Evolutionary conservation across 2,329 filamentous ascomycete species (phyloP).

Genomic region (Neofusicoccum ribis): DNA sequence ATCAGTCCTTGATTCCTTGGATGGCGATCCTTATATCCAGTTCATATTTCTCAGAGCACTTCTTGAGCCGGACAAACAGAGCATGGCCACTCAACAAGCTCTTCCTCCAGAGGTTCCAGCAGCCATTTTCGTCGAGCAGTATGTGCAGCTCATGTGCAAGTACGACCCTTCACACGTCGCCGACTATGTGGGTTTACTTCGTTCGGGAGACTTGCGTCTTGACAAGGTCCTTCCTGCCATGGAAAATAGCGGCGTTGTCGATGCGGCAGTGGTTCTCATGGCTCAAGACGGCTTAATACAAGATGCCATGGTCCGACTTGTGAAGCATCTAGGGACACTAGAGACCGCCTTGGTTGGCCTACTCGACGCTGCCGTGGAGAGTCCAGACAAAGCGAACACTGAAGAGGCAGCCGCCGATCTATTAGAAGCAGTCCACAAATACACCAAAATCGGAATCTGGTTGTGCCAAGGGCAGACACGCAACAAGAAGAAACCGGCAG

Average conservation of each 20-base stretch:
- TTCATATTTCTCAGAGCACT: slow-evolving; percentile 76
- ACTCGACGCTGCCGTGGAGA: slow-evolving; percentile 60
- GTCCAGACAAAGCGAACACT: slow-evolving; percentile 57
- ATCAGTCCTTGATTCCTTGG: slow-evolving; percentile 63
- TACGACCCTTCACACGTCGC: slow-evolving; percentile 82
- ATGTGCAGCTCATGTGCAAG: slow-evolving; percentile 87
- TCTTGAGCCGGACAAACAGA: slow-evolving; percentile 61
- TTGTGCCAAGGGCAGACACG: slow-evolving; percentile 85
- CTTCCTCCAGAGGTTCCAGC: slow-evolving; percentile 25
- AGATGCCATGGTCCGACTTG: slow-evolving; percentile 80
- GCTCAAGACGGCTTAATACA: slow-evolving; percentile 81
- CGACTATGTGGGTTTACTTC: slow-evolving; percentile 75
- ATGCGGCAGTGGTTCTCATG: slow-evolving; percentile 89
- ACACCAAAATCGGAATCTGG: slow-evolving; percentile 92
- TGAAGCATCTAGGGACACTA: slow-evolving; percentile 76
- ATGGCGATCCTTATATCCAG: slow-evolving; percentile 64
- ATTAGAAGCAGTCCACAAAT: slow-evolving; percentile 79
- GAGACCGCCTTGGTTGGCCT: slow-evolving; percentile 77
- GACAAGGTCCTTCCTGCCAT: slow-evolving; percentile 81
- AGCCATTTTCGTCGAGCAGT: slow-evolving; percentile 59
- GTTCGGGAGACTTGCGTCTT: slow-evolving; percentile 74
- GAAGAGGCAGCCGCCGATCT: slow-evolving; percentile 72
- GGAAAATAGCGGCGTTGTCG: slow-evolving; percentile 85
- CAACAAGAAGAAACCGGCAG: slow-evolving; percentile 40
- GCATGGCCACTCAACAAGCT: slow-evolving; percentile 35